Percentiles rank a stretch among this genome's conserved stretches.
These are phyloP conservation scores for Cladosporium sp. DNA, from an alignment of 2,329 filamentous ascomycete genomes.

Conservation along the genomic window DNA sequence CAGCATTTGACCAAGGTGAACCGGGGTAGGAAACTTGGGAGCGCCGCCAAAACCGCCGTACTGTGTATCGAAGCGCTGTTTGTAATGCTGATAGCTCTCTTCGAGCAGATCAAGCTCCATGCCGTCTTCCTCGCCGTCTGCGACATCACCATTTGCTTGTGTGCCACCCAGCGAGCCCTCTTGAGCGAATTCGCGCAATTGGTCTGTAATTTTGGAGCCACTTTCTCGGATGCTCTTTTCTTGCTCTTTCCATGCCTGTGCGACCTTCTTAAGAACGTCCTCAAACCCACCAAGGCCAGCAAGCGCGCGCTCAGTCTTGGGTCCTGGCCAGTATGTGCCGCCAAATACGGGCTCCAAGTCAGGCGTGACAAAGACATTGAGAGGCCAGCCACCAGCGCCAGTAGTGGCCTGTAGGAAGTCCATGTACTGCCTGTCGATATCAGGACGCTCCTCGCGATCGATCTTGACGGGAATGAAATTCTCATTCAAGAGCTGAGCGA, in stretches of 20 bases:
- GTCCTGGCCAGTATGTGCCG: constrained; percentile 91
- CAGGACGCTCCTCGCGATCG: constrained; percentile 88
- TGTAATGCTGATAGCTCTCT: constrained; percentile 79
- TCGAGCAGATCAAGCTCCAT: constrained; percentile 88
- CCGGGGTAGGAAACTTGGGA: constrained; percentile 86
- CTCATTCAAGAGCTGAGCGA: constrained; percentile 77
- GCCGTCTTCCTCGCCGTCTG: constrained; percentile 54
- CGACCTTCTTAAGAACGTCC: constrained; percentile 74
- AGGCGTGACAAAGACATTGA: constrained; percentile 95
- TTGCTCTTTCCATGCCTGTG: constrained; percentile 73
- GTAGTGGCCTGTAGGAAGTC: constrained; percentile 95
- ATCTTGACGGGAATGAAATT: constrained; percentile 88
- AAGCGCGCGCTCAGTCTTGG: constrained; percentile 52
- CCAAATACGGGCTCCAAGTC: constrained; percentile 92
- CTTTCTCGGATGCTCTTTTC: constrained; percentile 78
- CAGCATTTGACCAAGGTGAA: constrained; percentile 78
- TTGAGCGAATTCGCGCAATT: constrained; percentile 81
- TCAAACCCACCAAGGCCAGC: constrained; percentile 70
- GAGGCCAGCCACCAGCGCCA: constrained; percentile 84
- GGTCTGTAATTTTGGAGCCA: constrained; percentile 73
- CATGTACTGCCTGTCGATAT: constrained; percentile 96
- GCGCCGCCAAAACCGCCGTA: constrained; percentile 72
- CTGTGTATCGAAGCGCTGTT: constrained; percentile 70
- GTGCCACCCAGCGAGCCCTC: constrained; percentile 64
- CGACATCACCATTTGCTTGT: constrained; percentile 20